Base-by-base conservation (phyloP, 1,284 basidiomycete species). In the Sporisorium scitamineum region DNA sequence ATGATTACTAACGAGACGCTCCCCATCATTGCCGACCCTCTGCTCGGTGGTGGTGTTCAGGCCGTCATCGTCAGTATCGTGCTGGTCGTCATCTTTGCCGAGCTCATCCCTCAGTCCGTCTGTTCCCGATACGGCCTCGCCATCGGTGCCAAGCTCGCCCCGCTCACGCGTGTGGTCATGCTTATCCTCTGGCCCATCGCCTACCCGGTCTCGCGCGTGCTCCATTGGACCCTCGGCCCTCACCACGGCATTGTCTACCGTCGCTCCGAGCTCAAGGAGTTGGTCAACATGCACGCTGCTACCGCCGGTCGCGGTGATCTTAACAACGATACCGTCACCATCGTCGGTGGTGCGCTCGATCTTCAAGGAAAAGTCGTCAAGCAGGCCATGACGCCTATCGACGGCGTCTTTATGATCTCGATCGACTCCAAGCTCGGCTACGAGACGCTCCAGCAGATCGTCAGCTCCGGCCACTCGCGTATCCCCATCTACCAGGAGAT, bases 21-120 rank as follows among this genome's bases (percentile, higher is more conserved):
- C 5, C 95, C 95, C 31, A 91, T 97, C 82, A 94, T 97, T 80
- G 90, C 93, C 29, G 93, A 95, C 82, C 91, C 91, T 26, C 88
- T 97, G 44, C 89, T 97, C 2, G 94, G 94, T 37, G 93, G 94
- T 42, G 93, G 94, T 29, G 86, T 92, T 13, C 90, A 89, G 80
- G 92, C 93, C 53, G 84, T 85, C 42, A 70, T 83, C 34, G 75
- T 83, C 56, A 80, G 78, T 31, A 85, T 81, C 53, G 82, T 84
- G 10, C 66, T 85, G 9, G 80, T 85, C 68, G 79, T 85, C 77
- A 93, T 93, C 71, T 94, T 94, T 84, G 87, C 92, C 53, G 94
- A 97, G 87, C 93, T 97, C 77, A 97, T 97, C 67, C 95, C 95
- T 0, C 88, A 89, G 78, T 86, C 87, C 27, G 87, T 88, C 29